Base-by-base conservation (phyloP, 805 yeast species). In the Sugiyamaella qingdaonensis region DNA sequence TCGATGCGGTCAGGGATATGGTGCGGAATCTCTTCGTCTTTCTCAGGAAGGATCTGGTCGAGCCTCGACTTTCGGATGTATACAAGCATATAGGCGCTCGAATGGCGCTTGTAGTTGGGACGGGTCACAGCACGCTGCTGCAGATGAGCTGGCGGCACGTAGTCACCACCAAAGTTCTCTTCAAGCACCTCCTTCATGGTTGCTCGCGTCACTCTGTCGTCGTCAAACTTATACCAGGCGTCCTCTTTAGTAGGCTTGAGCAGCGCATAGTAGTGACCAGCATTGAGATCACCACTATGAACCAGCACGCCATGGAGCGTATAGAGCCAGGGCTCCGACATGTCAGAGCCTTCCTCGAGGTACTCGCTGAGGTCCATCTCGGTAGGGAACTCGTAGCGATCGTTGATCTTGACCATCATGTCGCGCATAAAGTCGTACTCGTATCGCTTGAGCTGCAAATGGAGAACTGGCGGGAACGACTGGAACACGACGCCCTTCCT, bases 11-110 rank as follows among this genome's bases (percentile, higher is more conserved):
- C 70, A 0, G 87, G 80, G 21, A 94, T 81, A 62, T 87, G 86
- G 1, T 65, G 60, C 2, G 98, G 97, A 5, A 81, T 78, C 46
- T 78, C 83, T 2, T 69, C 77, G 18, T 79, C 81, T 2, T 78
- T 79, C 0, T 79, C 82, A 10, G 81, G 82, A 54, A 94, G 74
- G 13, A 92, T 75, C 10, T 76, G 77, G 1, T 73, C 75, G 36
- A 81, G 68, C 37, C 78, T 78, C 1, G 78, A 71, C 64, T 87
- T 82, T 51, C 95, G 78, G 57, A 91, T 79, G 66, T 94, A 94
- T 2, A 94, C 98, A 70, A 94, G 79, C 99, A 94, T 94, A 65
- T 94, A 94, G 1, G 99, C 99, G 41, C 94, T 88, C 0, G 98
- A 91, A 36, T 89, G 94, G 46, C 96, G 81, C 59, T 88, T 80